Percentiles rank a stretch among this genome's conserved stretches.
These are phyloP conservation scores for Salix dunnii DNA, from an alignment of 345 rosid genomes.

Conservation along the genomic window DNA sequence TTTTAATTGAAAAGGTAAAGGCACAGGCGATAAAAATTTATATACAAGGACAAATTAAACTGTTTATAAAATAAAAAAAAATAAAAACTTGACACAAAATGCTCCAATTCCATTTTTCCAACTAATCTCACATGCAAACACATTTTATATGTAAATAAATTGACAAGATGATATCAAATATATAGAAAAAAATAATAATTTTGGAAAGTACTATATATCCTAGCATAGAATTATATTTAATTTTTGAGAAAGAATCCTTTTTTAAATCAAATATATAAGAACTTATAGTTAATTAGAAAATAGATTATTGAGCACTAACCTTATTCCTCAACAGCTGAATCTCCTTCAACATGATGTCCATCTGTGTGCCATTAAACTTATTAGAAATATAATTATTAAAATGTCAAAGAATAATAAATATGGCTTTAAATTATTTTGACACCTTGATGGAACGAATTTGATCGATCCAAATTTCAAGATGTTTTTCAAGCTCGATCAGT, in stretches of 20 bases:
- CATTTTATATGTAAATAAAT: no score
- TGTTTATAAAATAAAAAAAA: no score
- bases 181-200: no score
- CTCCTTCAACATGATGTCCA: slow-evolving; percentile 77
- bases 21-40: no score
- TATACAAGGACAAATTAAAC: no score
- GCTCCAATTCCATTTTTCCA: no score
- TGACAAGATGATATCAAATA: neutral
- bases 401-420: neutral
- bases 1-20: no score
- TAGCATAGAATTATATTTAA: neutral
- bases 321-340: slow-evolving; percentile 72
- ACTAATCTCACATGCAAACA: no score
- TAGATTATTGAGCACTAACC: slow-evolving; percentile 28
- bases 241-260: neutral
- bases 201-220: neutral
- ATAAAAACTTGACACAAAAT: no score
- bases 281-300: no score
- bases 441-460: slow-evolving; percentile 89
- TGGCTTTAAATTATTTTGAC: neutral
- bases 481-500: slow-evolving; percentile 68
- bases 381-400: neutral
- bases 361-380: slow-evolving; percentile 33
- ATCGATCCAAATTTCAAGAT: slow-evolving; percentile 79
- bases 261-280: no score